Evolutionary conservation across 768 basidiomycete genomes (phyloP).

Genomic region (Nidularia pulvinata): DNA sequence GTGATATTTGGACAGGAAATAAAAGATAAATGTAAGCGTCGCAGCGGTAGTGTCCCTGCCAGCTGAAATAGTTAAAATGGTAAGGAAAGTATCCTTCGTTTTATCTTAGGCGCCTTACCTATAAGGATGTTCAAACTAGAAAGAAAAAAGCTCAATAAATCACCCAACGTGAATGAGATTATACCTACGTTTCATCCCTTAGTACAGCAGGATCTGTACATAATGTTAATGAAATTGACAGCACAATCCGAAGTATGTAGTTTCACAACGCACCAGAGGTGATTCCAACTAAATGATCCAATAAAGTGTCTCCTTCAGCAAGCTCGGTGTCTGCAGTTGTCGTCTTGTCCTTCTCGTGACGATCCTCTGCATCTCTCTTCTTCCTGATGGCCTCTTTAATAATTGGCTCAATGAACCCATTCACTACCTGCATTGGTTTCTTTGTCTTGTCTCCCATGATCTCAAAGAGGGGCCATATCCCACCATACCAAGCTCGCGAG

Average conservation of each 20-base stretch:
- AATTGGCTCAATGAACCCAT: slow-evolving; percentile 52
- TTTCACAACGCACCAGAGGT: slow-evolving; percentile 35
- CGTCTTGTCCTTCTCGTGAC: slow-evolving; percentile 18
- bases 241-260: not conserved
- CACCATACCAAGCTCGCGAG: slow-evolving; percentile 38
- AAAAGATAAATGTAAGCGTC: slow-evolving; percentile 39
- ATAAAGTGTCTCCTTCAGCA: slow-evolving; percentile 44
- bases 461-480: slow-evolving; percentile 56
- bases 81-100: not conserved
- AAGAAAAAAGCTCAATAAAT: not conserved
- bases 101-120: slow-evolving; percentile 14
- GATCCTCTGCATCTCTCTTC: slow-evolving; percentile 15
- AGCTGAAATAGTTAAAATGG: slow-evolving; percentile 16
- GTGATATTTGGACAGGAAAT: slow-evolving; percentile 52
- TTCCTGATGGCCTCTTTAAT: slow-evolving; percentile 48
- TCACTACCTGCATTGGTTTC: slow-evolving; percentile 50
- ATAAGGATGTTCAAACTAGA: slow-evolving; percentile 44
- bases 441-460: slow-evolving; percentile 43
- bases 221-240: not conserved
- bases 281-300: slow-evolving; percentile 54
- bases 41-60: slow-evolving; percentile 46
- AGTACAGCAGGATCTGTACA: slow-evolving; percentile 38
- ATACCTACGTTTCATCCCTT: slow-evolving; percentile 42
- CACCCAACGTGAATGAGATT: not conserved
- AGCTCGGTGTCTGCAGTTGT: slow-evolving; percentile 19